Base-by-base conservation (phyloP, 106 monocot genomes). In the Dioscorea alata region DNA sequence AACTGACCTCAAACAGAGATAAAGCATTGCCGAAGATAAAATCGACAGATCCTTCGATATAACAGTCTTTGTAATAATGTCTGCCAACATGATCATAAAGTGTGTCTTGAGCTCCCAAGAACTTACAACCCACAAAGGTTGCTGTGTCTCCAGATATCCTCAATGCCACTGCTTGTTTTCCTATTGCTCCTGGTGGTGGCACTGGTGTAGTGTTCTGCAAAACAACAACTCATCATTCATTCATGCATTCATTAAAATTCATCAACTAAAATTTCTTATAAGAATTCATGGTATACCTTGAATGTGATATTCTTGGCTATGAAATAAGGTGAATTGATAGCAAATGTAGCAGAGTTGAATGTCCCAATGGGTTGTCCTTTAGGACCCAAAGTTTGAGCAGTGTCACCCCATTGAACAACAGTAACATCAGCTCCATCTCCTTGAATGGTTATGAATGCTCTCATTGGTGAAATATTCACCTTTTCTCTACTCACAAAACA, bases 1-100 rank as follows among this genome's bases (percentile, higher is more conserved):
- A 15, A 13, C 23, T 51, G 17, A 96, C 92, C 89, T 97, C 92
- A 69, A 69, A 92, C 19, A 97, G 73, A 50, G 96, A 86, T 71
- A 92, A 89, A 16, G 86, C 92, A 72, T 97, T 92, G 6, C 96
- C 96, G 59, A 97, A 97, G 77, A 97, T 92, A 80, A 97, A 97
- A 72, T 97, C 96, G 16, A 92, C 89, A 21, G 96, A 89, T 60
- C 96, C 96, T 62, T 92, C 92, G 22, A 97, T 89, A 81, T 92
- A 92, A 69, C 96, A 97, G 20, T 97, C 96, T 62, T 85, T 92
- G 77, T 97, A 92, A 76, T 92, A 97, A 77, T 97, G 96, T 58
- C 92, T 71, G 23, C 92, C 96, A 7, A 83, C 12, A 33, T 97
- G 92, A 67, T 97, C 96, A 33, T 89, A 97, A 10, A 97, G 84